These are phyloP conservation scores for Solanum dulcamara DNA, from an alignment of 257 asterid species.

Conservation along the genomic window DNA sequence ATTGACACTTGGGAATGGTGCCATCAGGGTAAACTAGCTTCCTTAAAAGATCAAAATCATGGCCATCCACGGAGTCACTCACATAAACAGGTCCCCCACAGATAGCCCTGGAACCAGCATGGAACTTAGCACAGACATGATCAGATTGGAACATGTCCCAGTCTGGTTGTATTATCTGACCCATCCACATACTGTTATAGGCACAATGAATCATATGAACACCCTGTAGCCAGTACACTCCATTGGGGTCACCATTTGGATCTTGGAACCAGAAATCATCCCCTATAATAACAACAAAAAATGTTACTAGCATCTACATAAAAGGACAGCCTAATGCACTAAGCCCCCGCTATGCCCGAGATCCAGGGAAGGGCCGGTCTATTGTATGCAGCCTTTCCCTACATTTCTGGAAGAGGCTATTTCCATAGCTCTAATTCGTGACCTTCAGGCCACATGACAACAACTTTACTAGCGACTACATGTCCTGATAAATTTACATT, in stretches of 20 bases:
- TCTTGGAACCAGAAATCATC: constrained; percentile 31
- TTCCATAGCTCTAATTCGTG: rapidly evolving
- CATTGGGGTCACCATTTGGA: constrained; percentile 27
- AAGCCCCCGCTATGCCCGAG: background rate
- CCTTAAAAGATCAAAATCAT: constrained; percentile 46
- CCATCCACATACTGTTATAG: constrained; percentile 34
- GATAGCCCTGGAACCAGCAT: constrained; percentile 31
- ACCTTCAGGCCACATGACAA: background rate
- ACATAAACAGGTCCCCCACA: constrained; percentile 27
- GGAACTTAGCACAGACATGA: constrained; percentile 25
- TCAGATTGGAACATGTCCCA: constrained; percentile 39
- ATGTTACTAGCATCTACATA: background rate
- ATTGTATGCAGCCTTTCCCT: background rate
- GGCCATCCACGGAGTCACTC: constrained; percentile 48
- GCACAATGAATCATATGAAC: constrained; percentile 32
- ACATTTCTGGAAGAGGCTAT: background rate
- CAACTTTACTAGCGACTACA: background rate
- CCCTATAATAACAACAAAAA: constrained; percentile 2
- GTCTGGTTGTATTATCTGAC: constrained; percentile 26
- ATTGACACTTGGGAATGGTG: constrained; percentile 45
- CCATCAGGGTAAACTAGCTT: constrained; percentile 59
- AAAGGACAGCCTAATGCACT: background rate
- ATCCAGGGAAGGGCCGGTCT: background rate
- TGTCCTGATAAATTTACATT: background rate
- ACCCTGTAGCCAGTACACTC: constrained; percentile 28